Base-by-base conservation (phyloP, 2,329 filamentous ascomycete genomes). In the Leptographium flavum region DNA sequence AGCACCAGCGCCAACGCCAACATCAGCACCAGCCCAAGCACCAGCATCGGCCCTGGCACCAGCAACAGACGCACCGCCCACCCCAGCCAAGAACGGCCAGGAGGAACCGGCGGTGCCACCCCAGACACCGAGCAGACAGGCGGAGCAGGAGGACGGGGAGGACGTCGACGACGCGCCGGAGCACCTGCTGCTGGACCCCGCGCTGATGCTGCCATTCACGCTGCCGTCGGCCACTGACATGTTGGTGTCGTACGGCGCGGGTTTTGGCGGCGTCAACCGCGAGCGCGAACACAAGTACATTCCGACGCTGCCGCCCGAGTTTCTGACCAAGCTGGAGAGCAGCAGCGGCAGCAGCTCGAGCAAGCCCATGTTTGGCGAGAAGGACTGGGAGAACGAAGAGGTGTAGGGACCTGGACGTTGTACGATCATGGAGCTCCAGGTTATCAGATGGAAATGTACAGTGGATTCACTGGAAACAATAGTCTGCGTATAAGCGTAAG, bases 221-320 rank as follows among this genome's bases (percentile, higher is more conserved):
- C 69, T 98, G 25, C 92, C 92, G 2, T 94, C 90, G 2, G 92
- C 87, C 47, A 96, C 88, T 23, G 92, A 98, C 61, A 98, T 98
- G 92, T 73, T 96, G 40, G 78, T 98, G 40, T 90, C 81, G 53
- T 98, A 93, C 57, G 92, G 92, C 1, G 88, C 92, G 13, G 92
- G 92, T 0, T 92, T 96, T 57, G 92, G 92, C 5, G 92, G 92
- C 0, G 69, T 92, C 39, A 94, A 98, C 64, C 75, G 83, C 50
- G 92, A 96, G 63, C 74, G 87, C 46, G 92, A 93, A 62, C 74
- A 87, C 53, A 94, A 94, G 64, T 98, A 98, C 60, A 93, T 94
- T 39, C 92, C 92, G 2, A 94, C 86, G 0, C 85, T 98, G 44
- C 90, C 92, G 17, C 82, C 88, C 0, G 92, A 98, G 63, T 94